Evolutionary conservation across 306 rosid genomes (phyloP).

Genomic region (Pterocarpus macrocarpus): DNA sequence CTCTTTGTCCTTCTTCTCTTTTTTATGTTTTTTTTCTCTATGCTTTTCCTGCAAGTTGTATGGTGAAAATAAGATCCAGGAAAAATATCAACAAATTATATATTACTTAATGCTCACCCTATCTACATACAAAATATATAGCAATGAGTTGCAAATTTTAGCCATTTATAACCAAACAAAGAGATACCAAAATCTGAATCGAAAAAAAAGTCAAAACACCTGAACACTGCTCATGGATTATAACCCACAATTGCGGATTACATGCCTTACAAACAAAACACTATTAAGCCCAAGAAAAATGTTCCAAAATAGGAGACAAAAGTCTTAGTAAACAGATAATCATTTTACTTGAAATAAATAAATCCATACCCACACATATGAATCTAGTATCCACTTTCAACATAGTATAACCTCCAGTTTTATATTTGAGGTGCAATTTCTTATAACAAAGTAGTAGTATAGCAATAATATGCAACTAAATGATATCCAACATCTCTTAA

Average conservation of each 20-base stretch:
- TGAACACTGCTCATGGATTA: no score
- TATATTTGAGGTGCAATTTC: background rate
- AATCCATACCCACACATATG: background rate
- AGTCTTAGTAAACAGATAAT: background rate
- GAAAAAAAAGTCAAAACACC: background rate
- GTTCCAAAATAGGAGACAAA: background rate
- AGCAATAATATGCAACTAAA: background rate
- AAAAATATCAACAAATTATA: background rate
- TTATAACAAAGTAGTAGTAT: background rate
- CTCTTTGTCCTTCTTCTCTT: slow-evolving; percentile 83
- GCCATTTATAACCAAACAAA: background rate
- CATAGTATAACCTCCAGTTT: background rate
- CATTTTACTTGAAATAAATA: background rate
- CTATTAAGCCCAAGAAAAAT: background rate
- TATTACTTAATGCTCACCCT: background rate
- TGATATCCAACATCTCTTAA: background rate
- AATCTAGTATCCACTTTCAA: background rate
- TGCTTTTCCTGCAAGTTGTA: slow-evolving; percentile 69
- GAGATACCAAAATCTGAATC: background rate
- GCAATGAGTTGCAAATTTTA: background rate
- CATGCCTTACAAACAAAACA: background rate
- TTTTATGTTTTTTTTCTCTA: slow-evolving; percentile 75
- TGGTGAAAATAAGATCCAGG: background rate
- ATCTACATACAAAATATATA: background rate
- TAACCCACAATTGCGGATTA: no score